Base-by-base conservation (phyloP, 2,329 filamentous ascomycete genomes). In the Aureobasidium zeae region DNA sequence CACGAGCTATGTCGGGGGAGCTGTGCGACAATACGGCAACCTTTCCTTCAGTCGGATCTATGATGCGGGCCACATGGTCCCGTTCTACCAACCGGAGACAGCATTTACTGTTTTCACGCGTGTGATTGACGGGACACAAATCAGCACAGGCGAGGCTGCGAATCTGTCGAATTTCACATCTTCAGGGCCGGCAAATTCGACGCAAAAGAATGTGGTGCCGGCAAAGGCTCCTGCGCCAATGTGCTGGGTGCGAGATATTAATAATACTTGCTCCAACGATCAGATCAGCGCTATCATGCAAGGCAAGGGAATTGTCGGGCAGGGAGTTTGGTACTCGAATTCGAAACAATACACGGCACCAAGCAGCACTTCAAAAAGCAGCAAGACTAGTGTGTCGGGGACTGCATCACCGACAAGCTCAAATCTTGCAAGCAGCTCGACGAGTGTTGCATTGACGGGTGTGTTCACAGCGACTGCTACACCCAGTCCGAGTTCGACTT, bases 1-100 rank as follows among this genome's bases (percentile, higher is more conserved):
- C 56, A 71, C 70, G 19, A 69, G 72, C 5, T 81, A 82, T 61
- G 42, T 50, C 4, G 55, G 53, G 20, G 86, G 85, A 15, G 74
- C 76, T 45, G 83, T 86, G 0, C 74, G 84, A 3, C 83, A 91
- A 59, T 84, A 77, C 53, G 84, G 81, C 9, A 88, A 88, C 45
- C 57, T 75, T 5, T 67, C 62, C 24, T 74, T 73, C 54, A 64
- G 63, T 5, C 63, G 70, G 11, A 63, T 74, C 44, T 75, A 71
- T 53, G 63, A 73, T 51, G 64, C 72, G 1, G 72, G 71, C 3
- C 73, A 76, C 50, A 64, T 71, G 42, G 64, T 73, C 1, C 69
- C 71, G 1, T 69, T 66, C 17, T 70, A 67, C 51, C 69, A 72
- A 49, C 68, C 69, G 2, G 68, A 76, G 72, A 72, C 73, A 0